These are phyloP conservation scores for Didymellaceae sp. DNA, from an alignment of 2,329 filamentous ascomycete genomes.

Conservation along the genomic window DNA sequence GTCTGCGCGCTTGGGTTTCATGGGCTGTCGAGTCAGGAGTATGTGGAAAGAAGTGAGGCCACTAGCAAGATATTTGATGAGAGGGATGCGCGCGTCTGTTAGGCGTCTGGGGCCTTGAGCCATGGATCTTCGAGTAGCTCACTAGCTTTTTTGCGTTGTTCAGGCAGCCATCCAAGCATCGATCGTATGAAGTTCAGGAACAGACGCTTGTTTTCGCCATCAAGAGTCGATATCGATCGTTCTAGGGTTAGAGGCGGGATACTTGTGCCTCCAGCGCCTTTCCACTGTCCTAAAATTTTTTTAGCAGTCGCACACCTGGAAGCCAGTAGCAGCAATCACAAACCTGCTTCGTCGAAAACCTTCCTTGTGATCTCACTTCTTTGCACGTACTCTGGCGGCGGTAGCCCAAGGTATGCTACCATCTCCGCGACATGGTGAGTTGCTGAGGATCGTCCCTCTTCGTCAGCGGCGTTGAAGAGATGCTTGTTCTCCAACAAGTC, in stretches of 20 bases:
- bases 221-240: neutral
- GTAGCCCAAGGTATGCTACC: neutral
- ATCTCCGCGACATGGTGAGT: neutral
- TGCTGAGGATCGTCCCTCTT: neutral
- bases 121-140: too few species aligned
- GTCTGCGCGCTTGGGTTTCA: too few species aligned
- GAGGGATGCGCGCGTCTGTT: too few species aligned
- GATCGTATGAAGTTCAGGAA: neutral
- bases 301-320: too few species aligned
- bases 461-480: neutral
- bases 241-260: neutral
- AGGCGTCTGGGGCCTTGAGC: too few species aligned
- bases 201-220: neutral
- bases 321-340: too few species aligned
- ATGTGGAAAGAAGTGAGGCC: too few species aligned
- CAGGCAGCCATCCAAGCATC: neutral
- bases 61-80: too few species aligned
- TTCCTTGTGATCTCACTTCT: neutral
- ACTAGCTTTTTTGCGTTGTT: neutral
- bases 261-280: neutral
- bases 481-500: neutral
- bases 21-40: too few species aligned
- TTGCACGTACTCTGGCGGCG: neutral
- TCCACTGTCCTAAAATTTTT: too few species aligned
- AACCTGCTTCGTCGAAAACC: neutral